Evolutionary conservation across 73 alveolate genomes (phyloP), one percentile per base, ranked within the genome.

Genomic region (Paramecium biaurelia): DNA sequence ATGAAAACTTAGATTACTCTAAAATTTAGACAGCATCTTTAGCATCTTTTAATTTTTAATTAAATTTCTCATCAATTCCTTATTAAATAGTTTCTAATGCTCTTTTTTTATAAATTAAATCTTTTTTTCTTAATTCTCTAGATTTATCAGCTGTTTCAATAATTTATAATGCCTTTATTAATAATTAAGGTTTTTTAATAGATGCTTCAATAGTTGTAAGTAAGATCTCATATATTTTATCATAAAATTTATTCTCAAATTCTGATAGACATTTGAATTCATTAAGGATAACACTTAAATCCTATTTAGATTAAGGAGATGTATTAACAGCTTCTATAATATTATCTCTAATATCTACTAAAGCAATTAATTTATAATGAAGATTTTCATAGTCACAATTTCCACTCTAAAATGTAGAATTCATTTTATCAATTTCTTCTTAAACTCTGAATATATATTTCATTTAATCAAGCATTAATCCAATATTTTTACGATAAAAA

Each of bases 341-440:
- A 18, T 79, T 79, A n/a, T 79, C 90, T 43, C 90, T 42, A 10
- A 79, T 79, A 42, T 79, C 90, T 4, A 47, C 59, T 9, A 47
- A 47, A 12, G 59, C 59, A 47, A 47, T 47, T 47, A 47, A 12
- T 47, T 47, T 47, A 47, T 47, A 47, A 11, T 47, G 59, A 47
- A 47, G 59, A 47, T 47, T 47, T 12, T 79, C 90, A 9, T 41
- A 79, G 14, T 79, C 34, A 38, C 28, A 12, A 23, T 38, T 41
- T 41, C 90, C 90, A 41, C 49, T 43, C 18, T 79, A 10, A 45
- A 79, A 79, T 47, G 45, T 24, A n/a, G n/a, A 79, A 47, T 45
- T 79, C 90, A 79, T 79, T 79, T 79, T 79, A 79, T 79, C 90
- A 5, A 79, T 79, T 47, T 79, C 47, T 34, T 79, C 90, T 34